Percentiles rank a stretch among this genome's conserved stretches.
phyloP scores from a whole-genome alignment of 495 filamentous ascomycete species.

The Xylona heveae region DNA sequence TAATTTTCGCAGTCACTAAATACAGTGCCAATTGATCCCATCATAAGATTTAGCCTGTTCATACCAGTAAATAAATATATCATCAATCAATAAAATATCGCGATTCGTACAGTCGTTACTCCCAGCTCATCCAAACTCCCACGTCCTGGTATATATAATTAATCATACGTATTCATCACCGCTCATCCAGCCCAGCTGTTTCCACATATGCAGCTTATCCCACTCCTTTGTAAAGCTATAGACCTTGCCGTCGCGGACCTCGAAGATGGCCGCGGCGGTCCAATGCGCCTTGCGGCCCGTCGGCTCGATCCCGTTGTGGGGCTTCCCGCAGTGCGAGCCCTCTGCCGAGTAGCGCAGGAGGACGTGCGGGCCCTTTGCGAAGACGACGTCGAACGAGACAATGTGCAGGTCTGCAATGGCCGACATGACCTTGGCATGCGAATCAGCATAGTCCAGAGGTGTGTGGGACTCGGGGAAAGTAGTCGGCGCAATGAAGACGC shows the following conservation, averaged over 20 bases:
- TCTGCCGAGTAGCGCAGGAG: slow-evolving; percentile 15
- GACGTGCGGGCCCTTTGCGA: slow-evolving; percentile 14
- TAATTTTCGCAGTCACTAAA: too few species aligned
- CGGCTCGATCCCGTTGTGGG: slow-evolving; percentile 14
- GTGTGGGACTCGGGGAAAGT: slow-evolving; percentile 15
- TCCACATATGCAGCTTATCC: slow-evolving; percentile 18
- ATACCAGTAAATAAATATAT: too few species aligned
- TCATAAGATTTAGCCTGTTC: too few species aligned
- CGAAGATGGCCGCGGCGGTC: slow-evolving; percentile 16
- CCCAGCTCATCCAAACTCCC: too few species aligned
- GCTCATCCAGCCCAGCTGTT: slow-evolving; percentile 16
- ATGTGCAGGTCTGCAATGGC: slow-evolving; percentile 14
- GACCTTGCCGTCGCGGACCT: slow-evolving; percentile 16
- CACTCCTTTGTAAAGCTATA: slow-evolving; percentile 17
- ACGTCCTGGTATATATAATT: too few species aligned
- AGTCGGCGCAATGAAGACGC: slow-evolving; percentile 10
- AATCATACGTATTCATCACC: slow-evolving; percentile 10
- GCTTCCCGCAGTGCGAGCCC: slow-evolving; percentile 13
- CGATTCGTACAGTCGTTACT: too few species aligned
- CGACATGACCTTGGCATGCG: slow-evolving; percentile 15
- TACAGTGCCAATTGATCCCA: too few species aligned
- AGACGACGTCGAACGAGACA: slow-evolving; percentile 13
- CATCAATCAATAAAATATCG: too few species aligned
- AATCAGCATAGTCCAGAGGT: slow-evolving; percentile 16
- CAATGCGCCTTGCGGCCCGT: slow-evolving; percentile 15